phyloP scores from a whole-genome alignment of 352 stramenopile species.

The Pilasporangium apinafurcum region DNA sequence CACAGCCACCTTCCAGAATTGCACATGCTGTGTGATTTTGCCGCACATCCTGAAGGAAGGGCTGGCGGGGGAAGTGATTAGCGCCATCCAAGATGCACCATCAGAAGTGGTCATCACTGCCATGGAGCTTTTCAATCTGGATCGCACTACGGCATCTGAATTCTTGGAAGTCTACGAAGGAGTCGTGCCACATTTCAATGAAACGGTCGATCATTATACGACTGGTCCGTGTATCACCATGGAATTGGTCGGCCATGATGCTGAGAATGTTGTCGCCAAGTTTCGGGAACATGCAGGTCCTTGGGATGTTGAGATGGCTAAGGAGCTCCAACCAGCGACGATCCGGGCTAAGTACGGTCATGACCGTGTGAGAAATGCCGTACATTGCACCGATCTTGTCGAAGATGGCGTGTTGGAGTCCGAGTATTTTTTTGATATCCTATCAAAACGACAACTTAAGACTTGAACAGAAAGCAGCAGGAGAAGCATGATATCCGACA shows the following conservation, averaged over 20 bases:
- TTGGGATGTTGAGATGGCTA: constrained; percentile 91
- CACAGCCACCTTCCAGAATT: constrained; percentile 83
- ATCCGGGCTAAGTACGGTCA: constrained; percentile 87
- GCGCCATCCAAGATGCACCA: constrained; percentile 61
- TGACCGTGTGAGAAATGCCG: constrained; percentile 83
- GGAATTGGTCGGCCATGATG: constrained; percentile 70
- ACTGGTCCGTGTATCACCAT: constrained; percentile 87
- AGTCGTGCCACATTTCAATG: constrained; percentile 89
- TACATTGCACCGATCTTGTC: constrained; percentile 92
- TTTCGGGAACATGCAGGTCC: constrained; percentile 86
- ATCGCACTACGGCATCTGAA: constrained; percentile 81
- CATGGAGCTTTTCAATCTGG: constrained; percentile 86
- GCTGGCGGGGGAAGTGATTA: constrained; percentile 72
- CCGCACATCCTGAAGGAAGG: constrained; percentile 90
- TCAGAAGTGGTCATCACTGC: constrained; percentile 81
- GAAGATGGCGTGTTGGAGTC: constrained; percentile 89
- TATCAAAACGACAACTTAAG: constrained; percentile 56
- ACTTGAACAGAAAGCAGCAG: neutral
- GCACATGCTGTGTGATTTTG: constrained; percentile 90
- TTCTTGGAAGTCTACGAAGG: constrained; percentile 91
- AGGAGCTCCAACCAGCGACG: constrained; percentile 85
- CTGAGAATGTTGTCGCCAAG: constrained; percentile 44
- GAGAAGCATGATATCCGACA: too few species aligned
- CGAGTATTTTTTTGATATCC: constrained; percentile 93
- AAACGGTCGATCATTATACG: constrained; percentile 87